Evolutionary conservation across 1,284 basidiomycete genomes (phyloP), one percentile per base, ranked within the genome.

Genomic region (Apiotrichum gamsii): DNA sequence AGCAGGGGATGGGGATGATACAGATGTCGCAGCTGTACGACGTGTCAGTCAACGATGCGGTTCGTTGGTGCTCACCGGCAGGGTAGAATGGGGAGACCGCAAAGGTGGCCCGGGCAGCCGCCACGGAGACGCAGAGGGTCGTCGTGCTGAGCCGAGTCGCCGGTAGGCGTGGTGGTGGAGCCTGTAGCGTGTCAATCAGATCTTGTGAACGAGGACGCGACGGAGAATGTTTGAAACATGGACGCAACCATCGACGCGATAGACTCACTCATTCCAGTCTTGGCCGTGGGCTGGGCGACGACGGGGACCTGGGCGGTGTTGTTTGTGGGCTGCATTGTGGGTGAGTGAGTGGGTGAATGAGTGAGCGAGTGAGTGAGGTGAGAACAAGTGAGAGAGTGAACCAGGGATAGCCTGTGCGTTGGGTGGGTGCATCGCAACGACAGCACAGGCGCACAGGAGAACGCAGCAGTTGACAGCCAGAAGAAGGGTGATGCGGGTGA

Each of bases 1-100:
- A 69, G 53, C 67, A 69, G 0, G 67, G 67, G 47, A 69, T 62
- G 28, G 67, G 67, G 47, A 70, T 58, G 57, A 68, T 67, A 40
- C 67, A 70, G 51, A 67, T 67, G 51, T 70, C 57, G 48, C 61
- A 59, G 39, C 59, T 61, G 29, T 10, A n/a, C n/a, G n/a, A n/a
- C 10, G 14, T 11, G 38, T 40, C 10, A 34, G 37, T 28, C 10
- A 2, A 23, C 9, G 20, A 33, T 3, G 29, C n/a, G 24, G 13
- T 13, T 6, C 4, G 10, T 24, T 19, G 21, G 24, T 18, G 9
- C 64, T 58, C 44, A 67, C 62, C 52, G 58, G 56, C 68, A 70
- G 20, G 68, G 68, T 4, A 70, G 56, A 33, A 70, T 70, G n/a
- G 68, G 67, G 18, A 69, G 58, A 39, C 67, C 67, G 39, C 68